These are phyloP conservation scores for Phytopythium oedochilum DNA, from an alignment of 352 stramenopile species.

Conservation along the genomic window DNA sequence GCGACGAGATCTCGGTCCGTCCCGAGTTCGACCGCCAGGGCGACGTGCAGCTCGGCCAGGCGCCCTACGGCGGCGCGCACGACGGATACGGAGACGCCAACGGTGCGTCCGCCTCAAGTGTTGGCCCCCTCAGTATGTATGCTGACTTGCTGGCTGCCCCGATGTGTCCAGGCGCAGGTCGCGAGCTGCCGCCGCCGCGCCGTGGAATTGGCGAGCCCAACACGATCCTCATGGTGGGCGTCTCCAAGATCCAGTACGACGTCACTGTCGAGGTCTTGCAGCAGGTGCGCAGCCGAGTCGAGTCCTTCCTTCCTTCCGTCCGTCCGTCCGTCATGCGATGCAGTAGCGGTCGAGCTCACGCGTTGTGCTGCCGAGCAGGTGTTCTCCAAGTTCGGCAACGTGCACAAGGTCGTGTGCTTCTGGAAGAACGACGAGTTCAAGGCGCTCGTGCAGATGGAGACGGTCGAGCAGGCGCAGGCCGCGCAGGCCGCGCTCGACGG, in stretches of 20 bases:
- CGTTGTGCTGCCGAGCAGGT: conserved; percentile 20
- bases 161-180: neutral
- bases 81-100: conserved; percentile 7
- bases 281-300: too few relatives aligned
- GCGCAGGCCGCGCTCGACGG: conserved; percentile 68
- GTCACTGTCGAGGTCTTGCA: conserved; percentile 78
- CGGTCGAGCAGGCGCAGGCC: conserved; percentile 61
- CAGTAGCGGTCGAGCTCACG: neutral
- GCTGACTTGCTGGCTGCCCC: too few relatives aligned
- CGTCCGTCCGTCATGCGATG: too few relatives aligned
- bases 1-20: conserved; percentile 50
- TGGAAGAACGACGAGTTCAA: conserved; percentile 84
- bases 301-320: too few relatives aligned
- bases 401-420: conserved; percentile 80
- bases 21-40: conserved; percentile 15
- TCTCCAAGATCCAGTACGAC: conserved; percentile 83
- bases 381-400: conserved; percentile 83
- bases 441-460: conserved; percentile 75
- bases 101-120: neutral
- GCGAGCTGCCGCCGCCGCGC: conserved; percentile 14
- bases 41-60: neutral
- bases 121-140: too few relatives aligned
- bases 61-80: conserved; percentile 9
- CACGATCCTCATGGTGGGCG: conserved; percentile 74
- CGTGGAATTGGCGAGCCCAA: conserved; percentile 38